Percentiles rank a stretch among this genome's conserved stretches.
These are phyloP conservation scores for Raffaelea arxii DNA, from an alignment of 2,329 filamentous ascomycete genomes.

Conservation along the genomic window DNA sequence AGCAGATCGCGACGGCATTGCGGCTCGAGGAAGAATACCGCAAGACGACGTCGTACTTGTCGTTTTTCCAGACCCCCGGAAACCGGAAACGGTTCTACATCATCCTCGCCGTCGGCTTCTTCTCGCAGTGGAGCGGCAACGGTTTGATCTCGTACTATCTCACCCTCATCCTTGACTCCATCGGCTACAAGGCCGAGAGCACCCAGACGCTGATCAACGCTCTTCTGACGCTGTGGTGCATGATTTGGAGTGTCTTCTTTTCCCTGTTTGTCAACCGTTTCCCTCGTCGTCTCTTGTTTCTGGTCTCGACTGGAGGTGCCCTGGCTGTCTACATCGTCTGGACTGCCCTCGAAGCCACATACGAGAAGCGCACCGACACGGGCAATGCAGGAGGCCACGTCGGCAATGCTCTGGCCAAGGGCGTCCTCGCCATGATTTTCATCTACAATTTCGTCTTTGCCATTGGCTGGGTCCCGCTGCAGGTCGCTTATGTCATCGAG, in stretches of 20 bases:
- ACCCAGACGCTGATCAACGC: constrained; percentile 24
- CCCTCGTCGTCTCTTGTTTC: constrained; percentile 16
- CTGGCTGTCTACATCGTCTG: constrained; percentile 8
- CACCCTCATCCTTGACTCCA: constrained; percentile 19
- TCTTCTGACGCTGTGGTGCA: constrained; percentile 11
- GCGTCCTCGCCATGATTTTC: constrained; percentile 42
- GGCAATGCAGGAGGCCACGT: not conserved
- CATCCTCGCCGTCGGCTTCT: constrained; percentile 8
- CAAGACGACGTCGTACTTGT: not conserved
- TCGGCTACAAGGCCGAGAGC: constrained; percentile 20
- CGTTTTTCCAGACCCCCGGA: constrained; percentile 8
- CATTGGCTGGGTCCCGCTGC: constrained; percentile 13
- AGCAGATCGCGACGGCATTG: constrained; percentile 7
- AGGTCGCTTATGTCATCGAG: constrained; percentile 15
- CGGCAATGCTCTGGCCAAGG: not conserved
- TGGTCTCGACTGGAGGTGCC: constrained; percentile 11
- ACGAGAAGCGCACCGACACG: not conserved
- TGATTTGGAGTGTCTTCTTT: constrained; percentile 3
- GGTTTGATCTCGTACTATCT: constrained; percentile 26
- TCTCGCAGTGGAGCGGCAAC: constrained; percentile 9
- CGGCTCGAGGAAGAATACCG: not conserved
- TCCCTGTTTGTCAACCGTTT: constrained; percentile 8
- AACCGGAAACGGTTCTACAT: constrained; percentile 12
- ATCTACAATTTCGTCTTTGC: constrained; percentile 35
- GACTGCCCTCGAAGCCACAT: constrained; percentile 8